phyloP scores from a whole-genome alignment of 2,329 filamentous ascomycete species.

The Cordyceps farinosa region DNA sequence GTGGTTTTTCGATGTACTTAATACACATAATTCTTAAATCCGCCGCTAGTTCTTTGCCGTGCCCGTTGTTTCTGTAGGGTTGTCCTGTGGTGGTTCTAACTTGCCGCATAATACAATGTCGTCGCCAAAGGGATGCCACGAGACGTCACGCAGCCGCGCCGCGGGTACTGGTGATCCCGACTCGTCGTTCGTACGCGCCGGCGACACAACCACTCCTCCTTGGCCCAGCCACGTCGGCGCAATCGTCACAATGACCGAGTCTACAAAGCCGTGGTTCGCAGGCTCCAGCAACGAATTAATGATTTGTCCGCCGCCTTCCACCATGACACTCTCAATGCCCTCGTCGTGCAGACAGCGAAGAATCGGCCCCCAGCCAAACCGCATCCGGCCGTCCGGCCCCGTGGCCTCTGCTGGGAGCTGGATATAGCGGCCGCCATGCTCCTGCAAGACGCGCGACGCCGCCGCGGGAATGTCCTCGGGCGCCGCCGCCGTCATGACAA shows the following conservation, averaged over 20 bases:
- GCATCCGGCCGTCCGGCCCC: constrained; percentile 30
- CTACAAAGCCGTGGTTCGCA: constrained; percentile 58
- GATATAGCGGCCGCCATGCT: constrained; percentile 52
- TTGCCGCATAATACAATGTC: constrained; percentile 80
- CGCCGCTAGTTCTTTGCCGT: neutral
- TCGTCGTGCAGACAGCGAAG: constrained; percentile 54
- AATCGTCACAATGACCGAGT: constrained; percentile 81
- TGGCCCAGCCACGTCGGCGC: constrained; percentile 86
- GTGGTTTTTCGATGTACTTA: neutral
- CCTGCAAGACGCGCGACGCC: constrained; percentile 41
- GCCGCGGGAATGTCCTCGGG: constrained; percentile 41
- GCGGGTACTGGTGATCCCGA: constrained; percentile 54
- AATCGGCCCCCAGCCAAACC: constrained; percentile 61
- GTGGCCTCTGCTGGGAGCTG: constrained; percentile 32
- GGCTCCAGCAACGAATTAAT: constrained; percentile 76
- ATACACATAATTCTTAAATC: neutral
- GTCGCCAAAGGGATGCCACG: constrained; percentile 75
- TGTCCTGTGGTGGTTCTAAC: constrained; percentile 30
- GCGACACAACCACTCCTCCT: constrained; percentile 76
- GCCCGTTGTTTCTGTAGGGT: neutral
- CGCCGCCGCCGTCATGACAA: constrained; percentile 56
- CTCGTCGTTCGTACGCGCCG: constrained; percentile 51
- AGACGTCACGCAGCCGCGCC: constrained; percentile 62
- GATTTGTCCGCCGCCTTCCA: constrained; percentile 80
- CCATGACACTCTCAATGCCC: constrained; percentile 76